phyloP scores from a whole-genome alignment of 1,139 yeast species.

The Taiozyma sp. region DNA sequence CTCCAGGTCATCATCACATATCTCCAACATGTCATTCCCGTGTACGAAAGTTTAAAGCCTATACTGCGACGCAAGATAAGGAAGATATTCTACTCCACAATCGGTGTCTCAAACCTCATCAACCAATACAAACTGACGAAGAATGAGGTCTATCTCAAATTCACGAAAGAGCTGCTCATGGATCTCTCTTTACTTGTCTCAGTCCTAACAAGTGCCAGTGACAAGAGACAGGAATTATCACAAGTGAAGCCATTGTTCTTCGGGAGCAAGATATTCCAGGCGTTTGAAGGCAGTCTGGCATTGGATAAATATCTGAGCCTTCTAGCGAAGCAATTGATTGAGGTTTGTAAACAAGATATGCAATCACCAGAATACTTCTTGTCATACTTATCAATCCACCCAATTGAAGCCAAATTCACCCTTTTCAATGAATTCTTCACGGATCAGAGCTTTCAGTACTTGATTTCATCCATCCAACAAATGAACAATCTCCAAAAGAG shows the following conservation, averaged over 20 bases:
- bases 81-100: slow-evolving; percentile 11
- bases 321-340: slow-evolving; percentile 24
- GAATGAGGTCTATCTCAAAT: slow-evolving; percentile 15
- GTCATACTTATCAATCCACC: slow-evolving; percentile 27
- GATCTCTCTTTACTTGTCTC: slow-evolving; percentile 12
- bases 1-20: slow-evolving; percentile 15
- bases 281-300: slow-evolving; percentile 22
- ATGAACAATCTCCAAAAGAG: slow-evolving; percentile 22
- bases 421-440: slow-evolving; percentile 24
- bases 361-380: slow-evolving; percentile 18
- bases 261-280: slow-evolving; percentile 32
- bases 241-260: slow-evolving; percentile 27
- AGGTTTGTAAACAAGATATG: slow-evolving; percentile 9
- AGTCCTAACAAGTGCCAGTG: slow-evolving; percentile 4
- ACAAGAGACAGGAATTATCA: slow-evolving; percentile 15
- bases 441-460: slow-evolving; percentile 10
- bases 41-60: slow-evolving; percentile 15
- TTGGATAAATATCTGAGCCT: slow-evolving; percentile 24
- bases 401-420: slow-evolving; percentile 20
- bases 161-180: slow-evolving; percentile 16
- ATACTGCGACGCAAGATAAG: slow-evolving; percentile 11
- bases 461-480: slow-evolving; percentile 7
- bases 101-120: slow-evolving; percentile 18
- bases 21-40: slow-evolving; percentile 17
- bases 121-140: slow-evolving; percentile 18